These are phyloP conservation scores for Yueomyces sp. DNA, from an alignment of 1,139 yeast genomes.

Conservation along the genomic window DNA sequence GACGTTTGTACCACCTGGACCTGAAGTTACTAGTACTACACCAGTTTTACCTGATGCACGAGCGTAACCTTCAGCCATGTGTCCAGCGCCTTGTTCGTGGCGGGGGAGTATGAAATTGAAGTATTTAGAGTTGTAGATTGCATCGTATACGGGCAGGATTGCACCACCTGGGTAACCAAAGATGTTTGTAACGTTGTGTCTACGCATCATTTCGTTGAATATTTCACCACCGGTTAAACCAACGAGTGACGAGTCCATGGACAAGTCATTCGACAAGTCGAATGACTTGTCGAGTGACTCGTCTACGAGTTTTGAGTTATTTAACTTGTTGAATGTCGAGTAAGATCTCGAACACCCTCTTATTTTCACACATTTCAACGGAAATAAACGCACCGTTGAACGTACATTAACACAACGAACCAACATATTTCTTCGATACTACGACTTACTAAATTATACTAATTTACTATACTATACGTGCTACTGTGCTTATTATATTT, in stretches of 20 bases:
- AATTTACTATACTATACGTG: too few species aligned
- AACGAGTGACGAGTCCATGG: conserved; percentile 38
- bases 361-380: too few species aligned
- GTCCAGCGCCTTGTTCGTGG: conserved; percentile 99
- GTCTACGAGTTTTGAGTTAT: too few species aligned
- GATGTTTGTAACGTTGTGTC: conserved; percentile 89
- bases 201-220: conserved; percentile 96
- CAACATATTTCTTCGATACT: too few species aligned
- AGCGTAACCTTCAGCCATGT: conserved; percentile 99
- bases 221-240: conserved; percentile 97
- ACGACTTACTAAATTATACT: too few species aligned
- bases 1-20: conserved; percentile 98
- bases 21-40: conserved; percentile 92
- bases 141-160: conserved; percentile 92
- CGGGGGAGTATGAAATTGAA: conserved; percentile 87
- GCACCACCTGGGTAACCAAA: conserved; percentile 99
- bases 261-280: background rate
- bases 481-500: too few species aligned
- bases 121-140: conserved; percentile 80
- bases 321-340: too few species aligned
- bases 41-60: conserved; percentile 96
- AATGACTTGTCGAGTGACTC: too few species aligned
- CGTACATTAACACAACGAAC: too few species aligned
- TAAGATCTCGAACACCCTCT: too few species aligned
- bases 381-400: too few species aligned